Conservation (phyloP, 352 stramenopile genomes). For the Paralagenidium karlingii region DNA sequence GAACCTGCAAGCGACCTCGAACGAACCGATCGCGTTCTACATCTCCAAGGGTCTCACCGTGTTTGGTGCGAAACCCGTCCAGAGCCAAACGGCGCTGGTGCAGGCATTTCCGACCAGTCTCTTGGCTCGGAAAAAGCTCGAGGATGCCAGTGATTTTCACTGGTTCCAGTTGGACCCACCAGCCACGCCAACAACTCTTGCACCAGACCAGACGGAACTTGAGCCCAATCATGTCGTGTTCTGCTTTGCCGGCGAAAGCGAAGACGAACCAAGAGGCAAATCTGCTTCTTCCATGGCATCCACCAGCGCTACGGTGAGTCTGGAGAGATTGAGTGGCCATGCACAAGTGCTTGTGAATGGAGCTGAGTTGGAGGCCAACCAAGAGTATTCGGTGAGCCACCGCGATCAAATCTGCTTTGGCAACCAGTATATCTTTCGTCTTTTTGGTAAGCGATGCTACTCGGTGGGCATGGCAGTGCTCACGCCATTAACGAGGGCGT, state of each 20-base stretch:
- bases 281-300: too few species aligned
- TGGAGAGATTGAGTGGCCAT: slow-evolving; percentile 18
- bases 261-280: too few species aligned
- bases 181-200: too few species aligned
- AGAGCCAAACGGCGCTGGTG: slow-evolving; percentile 5
- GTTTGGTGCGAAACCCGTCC: slow-evolving; percentile 23
- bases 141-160: slow-evolving; percentile 6
- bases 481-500: too few species aligned
- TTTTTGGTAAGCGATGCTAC: slow-evolving; percentile 20
- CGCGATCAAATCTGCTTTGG: slow-evolving; percentile 34
- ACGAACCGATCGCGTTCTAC: slow-evolving; percentile 24
- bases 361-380: too few species aligned
- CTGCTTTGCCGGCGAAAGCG: too few species aligned
- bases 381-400: slow-evolving; percentile 30
- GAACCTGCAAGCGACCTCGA: slow-evolving; percentile 11
- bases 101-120: slow-evolving; percentile 3
- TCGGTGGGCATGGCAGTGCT: too few species aligned
- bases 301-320: too few species aligned
- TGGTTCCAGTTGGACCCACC: too few species aligned
- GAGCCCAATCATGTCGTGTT: too few species aligned
- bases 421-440: slow-evolving; percentile 20
- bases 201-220: too few species aligned
- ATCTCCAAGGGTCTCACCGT: slow-evolving; percentile 26
- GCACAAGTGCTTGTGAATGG: slow-evolving; percentile 30
- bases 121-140: too few species aligned